These are phyloP conservation scores for Oryza punctata DNA, from an alignment of 176 grass and related monocot species.

Conservation along the genomic window DNA sequence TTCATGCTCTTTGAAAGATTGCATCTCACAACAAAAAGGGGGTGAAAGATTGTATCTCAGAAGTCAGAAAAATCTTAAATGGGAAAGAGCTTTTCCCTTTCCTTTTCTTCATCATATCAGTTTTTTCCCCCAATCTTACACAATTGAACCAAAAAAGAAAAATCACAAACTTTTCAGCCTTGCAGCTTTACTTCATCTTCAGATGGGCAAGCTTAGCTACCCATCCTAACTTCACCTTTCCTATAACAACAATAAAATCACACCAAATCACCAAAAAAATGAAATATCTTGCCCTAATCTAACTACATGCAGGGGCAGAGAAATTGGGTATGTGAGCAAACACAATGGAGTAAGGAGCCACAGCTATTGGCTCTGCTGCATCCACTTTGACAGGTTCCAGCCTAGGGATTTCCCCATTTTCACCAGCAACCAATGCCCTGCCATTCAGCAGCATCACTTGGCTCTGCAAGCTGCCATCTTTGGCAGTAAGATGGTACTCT, in stretches of 20 bases:
- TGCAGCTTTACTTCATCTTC: constrained; percentile 34
- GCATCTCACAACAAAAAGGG: background rate
- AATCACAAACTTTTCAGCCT: background rate
- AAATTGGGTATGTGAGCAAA: constrained; percentile 58
- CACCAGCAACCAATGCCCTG: constrained; percentile 46
- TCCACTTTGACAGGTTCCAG: constrained; percentile 39
- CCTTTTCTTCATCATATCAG: background rate
- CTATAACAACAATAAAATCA: background rate
- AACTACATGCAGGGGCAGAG: constrained; percentile 50
- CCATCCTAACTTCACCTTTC: constrained; percentile 19
- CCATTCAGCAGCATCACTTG: constrained; percentile 79
- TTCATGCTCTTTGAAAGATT: background rate
- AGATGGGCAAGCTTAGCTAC: constrained; percentile 43
- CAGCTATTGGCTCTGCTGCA: constrained; percentile 34
- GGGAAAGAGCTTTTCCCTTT: background rate
- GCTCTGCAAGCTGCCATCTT: constrained; percentile 59
- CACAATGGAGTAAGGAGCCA: constrained; percentile 59
- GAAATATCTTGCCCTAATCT: constrained; percentile 9
- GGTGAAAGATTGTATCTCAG: background rate
- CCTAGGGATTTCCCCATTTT: constrained; percentile 53
- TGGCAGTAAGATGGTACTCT: constrained; percentile 66
- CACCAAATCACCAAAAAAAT: constrained; percentile 29
- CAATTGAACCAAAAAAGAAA: background rate
- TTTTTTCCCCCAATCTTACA: background rate
- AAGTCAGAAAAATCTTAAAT: background rate